Evolutionary conservation across 2,329 filamentous ascomycete species (phyloP), one percentile per base, ranked within the genome.

Genomic region (Leptographium flavum): DNA sequence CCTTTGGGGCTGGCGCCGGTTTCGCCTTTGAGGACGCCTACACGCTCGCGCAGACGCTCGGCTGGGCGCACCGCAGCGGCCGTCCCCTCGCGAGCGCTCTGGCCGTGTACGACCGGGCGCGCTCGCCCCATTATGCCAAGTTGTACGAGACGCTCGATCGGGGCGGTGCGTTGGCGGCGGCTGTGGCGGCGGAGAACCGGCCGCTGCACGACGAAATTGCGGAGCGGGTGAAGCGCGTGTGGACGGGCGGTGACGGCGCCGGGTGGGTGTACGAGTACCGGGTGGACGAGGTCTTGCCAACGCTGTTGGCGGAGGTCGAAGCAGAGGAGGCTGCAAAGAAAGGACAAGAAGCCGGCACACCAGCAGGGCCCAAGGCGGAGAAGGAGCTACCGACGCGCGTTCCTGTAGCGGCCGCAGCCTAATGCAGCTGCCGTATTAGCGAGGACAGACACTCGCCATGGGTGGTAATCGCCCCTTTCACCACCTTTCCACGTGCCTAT

Each of bases 1-100:
- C 50, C 0, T 53, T 53, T 31, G 51, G 51, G 1, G 50, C 51
- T 0, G 51, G 51, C 3, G 51, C 51, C 1, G 51, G 51, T 1
- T 53, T 53, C 22, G 51, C 51, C 0, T 46, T 52, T 5, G 51
- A 53, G 30, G 51, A 53, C 27, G 47, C 48, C 1, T 53, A 49
- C 40, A 51, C 51, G 1, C 45, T 53, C 9, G 47, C 48, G 1
- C 47, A 44, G 0, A 42, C 47, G 5, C 35, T 53, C 3, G 17
- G 36, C 3, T 53, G 51, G 51, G 48, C 51, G 0, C 42, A 28
- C n/a, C n/a, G 19, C 1, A 19, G 42, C 4, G 25, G 39, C 1
- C 45, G 39, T 4, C 15, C 42, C 1, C 35, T 53, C 3, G 21
- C 28, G 0, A 44, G 31, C 2, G 51, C 51, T 1, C 42, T 53